These are phyloP conservation scores for Puccinia polysora DNA, from an alignment of 1,284 basidiomycete genomes.

Conservation along the genomic window DNA sequence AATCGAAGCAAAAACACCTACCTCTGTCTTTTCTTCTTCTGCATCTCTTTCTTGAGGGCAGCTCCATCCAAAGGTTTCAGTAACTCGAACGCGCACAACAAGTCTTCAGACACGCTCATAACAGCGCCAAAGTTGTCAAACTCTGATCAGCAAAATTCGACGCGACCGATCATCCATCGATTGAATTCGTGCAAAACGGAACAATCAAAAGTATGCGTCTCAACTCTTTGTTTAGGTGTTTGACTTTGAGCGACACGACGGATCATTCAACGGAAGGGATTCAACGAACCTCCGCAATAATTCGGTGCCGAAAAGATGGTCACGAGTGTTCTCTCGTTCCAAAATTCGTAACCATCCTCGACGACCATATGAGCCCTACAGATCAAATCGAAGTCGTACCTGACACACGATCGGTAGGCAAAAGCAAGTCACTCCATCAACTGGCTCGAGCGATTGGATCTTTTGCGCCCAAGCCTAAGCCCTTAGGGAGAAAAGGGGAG, in stretches of 20 bases:
- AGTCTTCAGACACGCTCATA: conserved; percentile 87
- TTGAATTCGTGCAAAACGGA: not conserved
- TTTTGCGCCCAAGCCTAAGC: too few relatives aligned
- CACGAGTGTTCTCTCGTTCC: conserved; percentile 96
- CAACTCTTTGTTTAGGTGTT: conserved; percentile 51
- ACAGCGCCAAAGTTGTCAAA: conserved; percentile 88
- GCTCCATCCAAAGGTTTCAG: conserved; percentile 93
- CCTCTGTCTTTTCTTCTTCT: conserved; percentile 94
- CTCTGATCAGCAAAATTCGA: conserved; percentile 61
- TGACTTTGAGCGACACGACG: conserved; percentile 60
- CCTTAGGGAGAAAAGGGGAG: too few relatives aligned
- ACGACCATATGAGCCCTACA: conserved; percentile 99
- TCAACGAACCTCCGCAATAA: conserved; percentile 81
- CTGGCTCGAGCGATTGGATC: too few relatives aligned
- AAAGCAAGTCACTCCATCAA: too few relatives aligned
- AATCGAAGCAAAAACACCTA: conserved; percentile 62
- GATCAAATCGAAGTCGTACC: conserved; percentile 91
- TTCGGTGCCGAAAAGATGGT: conserved; percentile 98
- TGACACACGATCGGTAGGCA: not conserved
- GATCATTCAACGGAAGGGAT: conserved; percentile 64
- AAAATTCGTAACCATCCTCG: conserved; percentile 95
- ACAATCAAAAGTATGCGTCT: not conserved
- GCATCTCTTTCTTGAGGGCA: conserved; percentile 96
- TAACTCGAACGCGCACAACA: conserved; percentile 94
- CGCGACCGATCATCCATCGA: not conserved